Evolutionary conservation across 2,329 filamentous ascomycete genomes (phyloP).

Genomic region (Claviceps capensis): DNA sequence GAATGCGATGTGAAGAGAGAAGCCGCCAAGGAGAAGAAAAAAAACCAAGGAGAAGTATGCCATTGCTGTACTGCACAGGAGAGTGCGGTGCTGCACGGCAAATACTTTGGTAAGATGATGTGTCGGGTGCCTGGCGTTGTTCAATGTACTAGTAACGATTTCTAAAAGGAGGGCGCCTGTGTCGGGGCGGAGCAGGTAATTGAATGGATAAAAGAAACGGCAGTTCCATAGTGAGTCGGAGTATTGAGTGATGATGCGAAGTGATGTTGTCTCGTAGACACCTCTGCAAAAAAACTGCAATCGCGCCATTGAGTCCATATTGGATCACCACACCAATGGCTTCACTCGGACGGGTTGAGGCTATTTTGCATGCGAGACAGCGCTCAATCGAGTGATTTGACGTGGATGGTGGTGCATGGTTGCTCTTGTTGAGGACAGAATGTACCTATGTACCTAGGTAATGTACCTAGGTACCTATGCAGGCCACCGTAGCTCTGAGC

Average conservation of each 20-base stretch:
- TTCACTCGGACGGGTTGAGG: not conserved
- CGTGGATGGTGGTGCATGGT: too few relatives aligned
- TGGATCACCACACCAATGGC: not conserved
- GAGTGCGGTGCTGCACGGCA: not conserved
- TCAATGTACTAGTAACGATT: constrained; percentile 1
- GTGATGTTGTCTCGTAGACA: too few relatives aligned
- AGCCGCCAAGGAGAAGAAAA: not conserved
- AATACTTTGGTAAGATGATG: not conserved
- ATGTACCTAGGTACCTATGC: too few relatives aligned
- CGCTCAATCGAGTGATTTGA: too few relatives aligned
- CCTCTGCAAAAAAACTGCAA: too few relatives aligned
- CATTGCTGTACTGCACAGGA: not conserved
- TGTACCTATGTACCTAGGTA: too few relatives aligned
- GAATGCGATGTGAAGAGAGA: not conserved
- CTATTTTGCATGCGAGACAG: too few relatives aligned
- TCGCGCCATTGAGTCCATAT: too few relatives aligned
- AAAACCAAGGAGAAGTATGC: not conserved
- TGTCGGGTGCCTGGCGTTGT: not conserved
- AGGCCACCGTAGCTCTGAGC: not conserved
- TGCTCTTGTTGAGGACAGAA: too few relatives aligned
- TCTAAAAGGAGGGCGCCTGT: not conserved
- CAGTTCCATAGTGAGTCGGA: too few relatives aligned
- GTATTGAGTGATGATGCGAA: too few relatives aligned
- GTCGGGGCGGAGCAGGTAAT: not conserved
- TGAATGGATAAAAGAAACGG: too few relatives aligned